These are phyloP conservation scores for Thielaviopsis euricoi DNA, from an alignment of 2,329 filamentous ascomycete species.

Conservation along the genomic window DNA sequence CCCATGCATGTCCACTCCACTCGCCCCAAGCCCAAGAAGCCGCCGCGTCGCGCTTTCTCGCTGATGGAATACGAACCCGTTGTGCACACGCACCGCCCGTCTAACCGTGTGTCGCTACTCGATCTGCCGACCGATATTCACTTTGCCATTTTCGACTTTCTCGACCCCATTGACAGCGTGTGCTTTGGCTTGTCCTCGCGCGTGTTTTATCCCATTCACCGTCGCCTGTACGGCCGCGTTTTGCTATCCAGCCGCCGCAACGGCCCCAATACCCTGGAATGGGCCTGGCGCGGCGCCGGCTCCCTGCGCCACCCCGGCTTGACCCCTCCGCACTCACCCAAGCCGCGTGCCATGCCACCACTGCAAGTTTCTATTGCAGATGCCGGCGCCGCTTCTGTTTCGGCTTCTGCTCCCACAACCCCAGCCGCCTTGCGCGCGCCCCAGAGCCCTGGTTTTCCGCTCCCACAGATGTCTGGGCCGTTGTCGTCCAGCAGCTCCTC, in stretches of 20 bases:
- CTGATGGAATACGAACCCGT: constrained; percentile 42
- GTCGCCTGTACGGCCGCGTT: constrained; percentile 37
- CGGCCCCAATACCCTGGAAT: constrained; percentile 47
- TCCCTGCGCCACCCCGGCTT: constrained; percentile 21
- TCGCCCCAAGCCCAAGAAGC: constrained; percentile 13
- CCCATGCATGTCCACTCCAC: not conserved
- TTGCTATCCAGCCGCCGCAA: constrained; percentile 38
- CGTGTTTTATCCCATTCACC: constrained; percentile 42
- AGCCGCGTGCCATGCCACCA: constrained; percentile 6
- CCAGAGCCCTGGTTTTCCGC: constrained; percentile 5
- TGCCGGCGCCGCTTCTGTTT: not conserved
- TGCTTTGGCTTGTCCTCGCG: constrained; percentile 43
- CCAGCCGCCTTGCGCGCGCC: constrained; percentile 1
- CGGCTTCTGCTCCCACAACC: constrained; percentile 1
- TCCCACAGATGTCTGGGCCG: constrained; percentile 5
- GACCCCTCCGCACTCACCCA: constrained; percentile 6
- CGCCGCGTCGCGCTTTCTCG: constrained; percentile 40
- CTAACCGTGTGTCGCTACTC: constrained; percentile 28
- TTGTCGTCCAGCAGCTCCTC: not conserved
- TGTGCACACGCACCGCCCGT: constrained; percentile 30
- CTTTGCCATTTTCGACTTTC: constrained; percentile 41
- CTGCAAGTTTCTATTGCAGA: constrained; percentile 12
- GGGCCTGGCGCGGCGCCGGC: constrained; percentile 43
- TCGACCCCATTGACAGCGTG: constrained; percentile 48
- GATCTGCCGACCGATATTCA: constrained; percentile 44